Base-by-base conservation (phyloP, 2,329 filamentous ascomycete species). In the Talaromyces albobiverticillius region DNA sequence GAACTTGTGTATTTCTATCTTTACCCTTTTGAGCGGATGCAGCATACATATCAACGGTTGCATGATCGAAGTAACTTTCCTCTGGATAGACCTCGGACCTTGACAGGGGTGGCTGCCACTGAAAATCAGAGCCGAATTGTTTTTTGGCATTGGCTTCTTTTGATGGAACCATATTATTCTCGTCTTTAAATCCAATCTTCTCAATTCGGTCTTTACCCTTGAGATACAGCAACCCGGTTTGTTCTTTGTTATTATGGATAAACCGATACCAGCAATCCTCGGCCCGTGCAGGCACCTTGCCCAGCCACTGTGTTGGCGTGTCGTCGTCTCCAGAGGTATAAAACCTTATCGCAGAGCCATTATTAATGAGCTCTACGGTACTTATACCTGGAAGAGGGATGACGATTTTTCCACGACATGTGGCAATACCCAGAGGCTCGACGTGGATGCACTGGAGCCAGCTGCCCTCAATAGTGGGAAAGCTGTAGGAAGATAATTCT, bases 51-150 rank as follows among this genome's bases (percentile, higher is more conserved):
- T 10, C 6, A 10, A 34, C 5, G n/a, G 5, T 34, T 10, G 5
- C 9, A 34, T 31, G 51, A 31, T 49, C 23, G n/a, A 43, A 41
- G 22, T 40, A 25, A 20, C 41, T 40, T 10, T 49, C 34, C 25
- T 53, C 42, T 3, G 42, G 43, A 43, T 55, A 48, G 16, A 60
- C 43, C 38, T 49, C 31, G 5, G 31, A 34, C 31, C 6, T 34
- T 34, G 31, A 34, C 31, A 34, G 31, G 13, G 31, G 31, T 34
- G 31, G 31, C 13, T 34, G 31, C 31, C 31, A 34, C 31, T 34
- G 5, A 34, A 34, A 34, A 34, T 34, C 31, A 14, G 31, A 34
- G 13, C 31, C 31, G 31, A 34, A 34, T 34, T 4, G n/a, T n/a
- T n/a, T n/a, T n/a, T n/a, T n/a, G n/a, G n/a, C n/a, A n/a, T n/a